Percentiles rank a stretch among this genome's conserved stretches.
These are phyloP conservation scores for Gaeumannomyces tritici DNA, from an alignment of 2,329 filamentous ascomycete genomes.

Conservation along the genomic window DNA sequence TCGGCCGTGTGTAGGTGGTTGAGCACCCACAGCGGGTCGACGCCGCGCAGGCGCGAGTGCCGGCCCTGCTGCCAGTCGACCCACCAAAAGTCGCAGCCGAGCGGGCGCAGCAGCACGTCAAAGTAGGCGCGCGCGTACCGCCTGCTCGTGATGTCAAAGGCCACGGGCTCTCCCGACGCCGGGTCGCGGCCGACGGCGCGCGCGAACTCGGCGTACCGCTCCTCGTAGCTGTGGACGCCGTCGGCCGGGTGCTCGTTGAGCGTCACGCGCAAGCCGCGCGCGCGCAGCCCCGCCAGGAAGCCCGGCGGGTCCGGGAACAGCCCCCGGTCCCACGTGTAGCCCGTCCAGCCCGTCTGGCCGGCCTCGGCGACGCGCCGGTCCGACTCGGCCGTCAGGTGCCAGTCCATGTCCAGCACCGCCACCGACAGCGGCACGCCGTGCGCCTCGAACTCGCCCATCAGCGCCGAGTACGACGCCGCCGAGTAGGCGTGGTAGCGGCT, in stretches of 20 bases:
- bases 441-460: constrained; percentile 45
- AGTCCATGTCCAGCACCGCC: constrained; percentile 57
- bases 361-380: constrained; percentile 24
- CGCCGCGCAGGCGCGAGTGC: constrained; percentile 40
- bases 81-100: constrained; percentile 58
- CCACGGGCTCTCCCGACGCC: constrained; percentile 30
- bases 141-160: constrained; percentile 44
- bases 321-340: constrained; percentile 50
- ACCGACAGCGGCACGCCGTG: constrained; percentile 46
- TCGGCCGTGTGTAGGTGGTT: constrained; percentile 47
- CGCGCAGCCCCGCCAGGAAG: constrained; percentile 42
- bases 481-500: constrained; percentile 51
- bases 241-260: constrained; percentile 55
- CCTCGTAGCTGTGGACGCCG: constrained; percentile 46
- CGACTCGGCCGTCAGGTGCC: constrained; percentile 37
- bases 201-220: constrained; percentile 45
- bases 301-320: constrained; percentile 45
- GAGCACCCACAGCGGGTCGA: constrained; percentile 55
- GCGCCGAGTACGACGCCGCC: constrained; percentile 41
- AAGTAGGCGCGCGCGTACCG: constrained; percentile 50
- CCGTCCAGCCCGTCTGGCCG: constrained; percentile 42
- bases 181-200: constrained; percentile 41
- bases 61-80: constrained; percentile 58
- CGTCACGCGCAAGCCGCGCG: constrained; percentile 40
- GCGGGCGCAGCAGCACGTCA: constrained; percentile 41